Evolutionary conservation across 225 moss, liverwort and hornwort genomes (phyloP), one percentile per base, ranked within the genome.

Genomic region (Marchantia paleacea): DNA sequence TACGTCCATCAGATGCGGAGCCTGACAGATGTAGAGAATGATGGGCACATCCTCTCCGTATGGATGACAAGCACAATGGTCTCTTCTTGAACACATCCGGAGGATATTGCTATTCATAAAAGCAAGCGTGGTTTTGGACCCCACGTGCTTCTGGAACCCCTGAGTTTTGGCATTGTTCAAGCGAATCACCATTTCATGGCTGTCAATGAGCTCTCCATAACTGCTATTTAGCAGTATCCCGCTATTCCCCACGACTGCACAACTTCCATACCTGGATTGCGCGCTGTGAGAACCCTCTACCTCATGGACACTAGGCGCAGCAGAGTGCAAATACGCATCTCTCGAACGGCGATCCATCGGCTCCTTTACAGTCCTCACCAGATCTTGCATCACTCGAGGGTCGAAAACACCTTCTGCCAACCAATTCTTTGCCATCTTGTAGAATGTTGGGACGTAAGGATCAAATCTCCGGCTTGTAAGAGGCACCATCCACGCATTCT

Each of bases 161-260:
- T 19, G n/a, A 18, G 75, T 80, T 69, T 52, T 52, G 8, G 87
- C 89, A 77, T 87, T 87, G 71, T 89, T 89, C 50, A 89, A 77
- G 18, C 89, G 85, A 25, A 89, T 87, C 24, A 89, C 89, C 80
- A 87, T 83, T 54, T 89, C 87, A 64, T 89, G 84, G 25, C 78
- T 82, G 79, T 89, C 89, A 55, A 89, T 89, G 75, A 73, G 68
- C 47, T 80, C 67, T 73, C 89, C 89, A 26, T 87, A 82, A 70
- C 64, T 78, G 28, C 76, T 78, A 16, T 83, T 85, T 11, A 89
- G 83, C 51, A 89, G 87, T n/a, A 85, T 85, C 24, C 89, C 87
- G 52, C 87, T 87, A 53, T 87, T 89, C 12, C 89, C 89, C 31
- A 89, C 87, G 72, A 89, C 89, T 31, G 89, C 89, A 52, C 87